Conservation (phyloP, 345 rosid species). For the Acer yangbiense region DNA sequence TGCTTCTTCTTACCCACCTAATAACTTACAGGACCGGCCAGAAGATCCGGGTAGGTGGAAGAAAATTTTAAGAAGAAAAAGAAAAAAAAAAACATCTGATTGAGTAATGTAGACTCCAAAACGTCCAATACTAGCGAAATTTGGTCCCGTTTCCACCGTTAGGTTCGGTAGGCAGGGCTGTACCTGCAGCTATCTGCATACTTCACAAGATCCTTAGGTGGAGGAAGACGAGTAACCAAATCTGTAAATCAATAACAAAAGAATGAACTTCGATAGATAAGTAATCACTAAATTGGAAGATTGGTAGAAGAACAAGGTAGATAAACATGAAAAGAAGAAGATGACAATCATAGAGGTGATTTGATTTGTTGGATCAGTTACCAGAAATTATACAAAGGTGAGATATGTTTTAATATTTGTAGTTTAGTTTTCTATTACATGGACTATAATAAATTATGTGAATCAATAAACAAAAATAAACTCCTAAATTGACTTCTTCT, state of each 20-base stretch:
- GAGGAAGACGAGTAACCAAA: conserved; percentile 82
- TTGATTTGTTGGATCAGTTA: too few relatives aligned
- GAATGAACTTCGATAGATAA: not conserved
- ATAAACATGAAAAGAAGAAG: too few relatives aligned
- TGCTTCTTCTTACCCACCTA: not conserved
- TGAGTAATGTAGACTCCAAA: not conserved
- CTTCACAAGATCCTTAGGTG: conserved; percentile 71
- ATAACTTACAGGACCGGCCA: not conserved
- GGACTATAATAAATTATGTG: too few relatives aligned
- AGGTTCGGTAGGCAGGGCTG: conserved; percentile 72
- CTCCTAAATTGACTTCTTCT: too few relatives aligned
- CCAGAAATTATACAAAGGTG: too few relatives aligned
- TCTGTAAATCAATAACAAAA: conserved; percentile 39
- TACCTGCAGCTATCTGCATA: conserved; percentile 93
- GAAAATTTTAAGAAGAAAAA: not conserved
- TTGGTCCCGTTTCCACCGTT: conserved; percentile 45
- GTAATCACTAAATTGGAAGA: not conserved
- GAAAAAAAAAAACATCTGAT: not conserved
- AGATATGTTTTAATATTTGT: too few relatives aligned
- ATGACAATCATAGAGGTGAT: too few relatives aligned
- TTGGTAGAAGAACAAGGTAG: not conserved
- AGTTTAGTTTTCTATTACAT: too few relatives aligned
- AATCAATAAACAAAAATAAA: too few relatives aligned
- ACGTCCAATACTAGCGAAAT: not conserved
- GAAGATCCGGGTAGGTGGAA: not conserved